Evolutionary conservation across 2,329 filamentous ascomycete species (phyloP).

Genomic region (Clonostachys rosea): DNA sequence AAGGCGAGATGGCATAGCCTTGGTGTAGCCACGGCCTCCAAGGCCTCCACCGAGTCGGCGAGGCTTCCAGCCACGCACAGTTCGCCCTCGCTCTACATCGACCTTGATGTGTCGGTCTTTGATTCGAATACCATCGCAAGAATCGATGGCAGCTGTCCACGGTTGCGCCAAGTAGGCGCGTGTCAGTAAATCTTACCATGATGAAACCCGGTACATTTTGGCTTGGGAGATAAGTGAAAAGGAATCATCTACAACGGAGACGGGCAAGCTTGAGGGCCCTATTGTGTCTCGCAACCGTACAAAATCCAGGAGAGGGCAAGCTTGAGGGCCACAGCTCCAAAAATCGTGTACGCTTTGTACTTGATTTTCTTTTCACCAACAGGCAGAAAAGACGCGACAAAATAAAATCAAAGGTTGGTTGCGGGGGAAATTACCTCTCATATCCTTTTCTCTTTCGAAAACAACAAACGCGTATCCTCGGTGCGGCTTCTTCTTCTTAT

Average conservation of each 20-base stretch:
- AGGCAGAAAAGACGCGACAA: conserved; percentile 15
- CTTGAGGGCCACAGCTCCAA: conserved; percentile 33
- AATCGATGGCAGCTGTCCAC: conserved; percentile 80
- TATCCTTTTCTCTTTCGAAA: conserved; percentile 95
- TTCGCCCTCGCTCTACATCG: conserved; percentile 93
- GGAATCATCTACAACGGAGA: conserved; percentile 28
- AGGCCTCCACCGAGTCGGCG: conserved; percentile 87
- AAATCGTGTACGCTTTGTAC: conserved; percentile 6
- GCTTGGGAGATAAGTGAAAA: conserved; percentile 12
- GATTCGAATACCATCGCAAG: conserved; percentile 83
- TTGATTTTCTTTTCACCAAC: conserved; percentile 1
- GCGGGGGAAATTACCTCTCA: conserved; percentile 75
- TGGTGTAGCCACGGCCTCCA: conserved; percentile 90
- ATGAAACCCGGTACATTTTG: conserved; percentile 5
- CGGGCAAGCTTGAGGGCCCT: conserved; percentile 54
- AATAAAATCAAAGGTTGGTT: conserved; percentile 19
- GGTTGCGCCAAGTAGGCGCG: conserved; percentile 52
- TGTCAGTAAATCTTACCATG: conserved; percentile 68
- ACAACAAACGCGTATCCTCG: conserved; percentile 95
- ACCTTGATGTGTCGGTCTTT: conserved; percentile 89
- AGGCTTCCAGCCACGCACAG: conserved; percentile 90
- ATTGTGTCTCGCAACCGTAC: conserved; percentile 35
- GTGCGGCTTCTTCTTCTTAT: conserved; percentile 77
- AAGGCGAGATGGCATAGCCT: conserved; percentile 65
- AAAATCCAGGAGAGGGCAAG: conserved; percentile 30